Evolutionary conservation across 495 filamentous ascomycete species (phyloP).

Genomic region (Penicillium paradoxum): DNA sequence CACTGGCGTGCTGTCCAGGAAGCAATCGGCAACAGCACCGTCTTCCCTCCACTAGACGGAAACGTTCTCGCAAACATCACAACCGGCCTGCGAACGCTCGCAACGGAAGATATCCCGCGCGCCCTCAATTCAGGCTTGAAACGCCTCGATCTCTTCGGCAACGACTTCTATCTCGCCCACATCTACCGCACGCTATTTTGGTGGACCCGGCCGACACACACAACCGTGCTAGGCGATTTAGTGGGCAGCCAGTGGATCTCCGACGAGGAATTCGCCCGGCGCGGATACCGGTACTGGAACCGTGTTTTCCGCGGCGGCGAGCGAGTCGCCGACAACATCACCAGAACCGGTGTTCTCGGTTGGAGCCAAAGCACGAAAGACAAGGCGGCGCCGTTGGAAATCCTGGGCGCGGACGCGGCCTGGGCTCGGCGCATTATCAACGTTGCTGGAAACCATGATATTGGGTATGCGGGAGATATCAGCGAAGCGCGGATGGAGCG

Average conservation of each 20-base stretch:
- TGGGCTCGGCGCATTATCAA: conserved; percentile 82
- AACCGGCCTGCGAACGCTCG: conserved; percentile 45
- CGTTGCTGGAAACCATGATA: conserved; percentile 89
- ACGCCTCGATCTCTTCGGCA: conserved; percentile 79
- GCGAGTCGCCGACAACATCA: conserved; percentile 61
- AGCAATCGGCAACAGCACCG: conserved; percentile 13
- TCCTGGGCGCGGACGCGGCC: conserved; percentile 44
- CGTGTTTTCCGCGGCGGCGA: conserved; percentile 67
- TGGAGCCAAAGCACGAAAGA: conserved; percentile 24
- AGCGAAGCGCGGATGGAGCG: conserved; percentile 62
- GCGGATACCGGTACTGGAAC: conserved; percentile 74
- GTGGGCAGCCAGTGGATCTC: conserved; percentile 95
- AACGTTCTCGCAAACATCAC: conserved; percentile 38
- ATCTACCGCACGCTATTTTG: conserved; percentile 82
- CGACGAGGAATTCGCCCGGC: conserved; percentile 71
- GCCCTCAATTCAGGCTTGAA: conserved; percentile 62
- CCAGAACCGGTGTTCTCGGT: conserved; percentile 22
- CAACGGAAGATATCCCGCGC: conserved; percentile 61
- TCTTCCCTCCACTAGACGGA: conserved; percentile 14
- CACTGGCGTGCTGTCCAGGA: conserved; percentile 43
- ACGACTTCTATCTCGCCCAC: conserved; percentile 92
- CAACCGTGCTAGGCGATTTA: conserved; percentile 83
- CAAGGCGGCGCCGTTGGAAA: conserved; percentile 35
- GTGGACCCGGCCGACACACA: conserved; percentile 80
- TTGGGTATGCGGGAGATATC: conserved; percentile 92